Conservation (phyloP, 2,329 filamentous ascomycete species). For the Scedosporium minutisporum region DNA sequence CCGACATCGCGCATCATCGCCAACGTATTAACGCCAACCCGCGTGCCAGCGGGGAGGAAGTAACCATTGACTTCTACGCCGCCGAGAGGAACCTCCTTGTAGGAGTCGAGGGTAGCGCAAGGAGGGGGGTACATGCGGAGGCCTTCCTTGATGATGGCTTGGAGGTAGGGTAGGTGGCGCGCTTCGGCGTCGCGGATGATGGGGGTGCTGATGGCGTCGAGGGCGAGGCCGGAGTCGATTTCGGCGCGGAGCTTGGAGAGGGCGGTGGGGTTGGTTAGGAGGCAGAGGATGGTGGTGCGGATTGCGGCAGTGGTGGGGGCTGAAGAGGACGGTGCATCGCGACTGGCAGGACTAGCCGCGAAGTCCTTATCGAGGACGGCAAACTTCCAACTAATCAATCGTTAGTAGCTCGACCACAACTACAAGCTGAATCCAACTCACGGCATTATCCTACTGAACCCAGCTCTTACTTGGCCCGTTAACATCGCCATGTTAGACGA, state of each 20-base stretch:
- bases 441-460: constrained; percentile 22
- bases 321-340: constrained; percentile 29
- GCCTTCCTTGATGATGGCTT: constrained; percentile 30
- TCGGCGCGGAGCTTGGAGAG: constrained; percentile 38
- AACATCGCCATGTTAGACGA: constrained; percentile 31
- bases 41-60: constrained; percentile 35
- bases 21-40: constrained; percentile 32
- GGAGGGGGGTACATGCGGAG: constrained; percentile 36
- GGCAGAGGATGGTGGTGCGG: constrained; percentile 38
- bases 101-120: constrained; percentile 20
- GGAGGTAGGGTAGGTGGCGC: neutral
- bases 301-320: constrained; percentile 26
- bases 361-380: constrained; percentile 11
- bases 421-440: neutral
- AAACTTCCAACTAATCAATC: neutral
- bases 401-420: neutral
- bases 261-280: constrained; percentile 38
- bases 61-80: constrained; percentile 27
- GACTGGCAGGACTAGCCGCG: constrained; percentile 10
- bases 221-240: constrained; percentile 25
- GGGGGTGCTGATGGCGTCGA: constrained; percentile 16
- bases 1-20: constrained; percentile 26
- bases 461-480: constrained; percentile 23
- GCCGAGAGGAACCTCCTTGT: constrained; percentile 23
- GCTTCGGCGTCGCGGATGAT: constrained; percentile 17